These are phyloP conservation scores for Populus ilicifolia DNA, from an alignment of 345 rosid genomes.

Conservation along the genomic window DNA sequence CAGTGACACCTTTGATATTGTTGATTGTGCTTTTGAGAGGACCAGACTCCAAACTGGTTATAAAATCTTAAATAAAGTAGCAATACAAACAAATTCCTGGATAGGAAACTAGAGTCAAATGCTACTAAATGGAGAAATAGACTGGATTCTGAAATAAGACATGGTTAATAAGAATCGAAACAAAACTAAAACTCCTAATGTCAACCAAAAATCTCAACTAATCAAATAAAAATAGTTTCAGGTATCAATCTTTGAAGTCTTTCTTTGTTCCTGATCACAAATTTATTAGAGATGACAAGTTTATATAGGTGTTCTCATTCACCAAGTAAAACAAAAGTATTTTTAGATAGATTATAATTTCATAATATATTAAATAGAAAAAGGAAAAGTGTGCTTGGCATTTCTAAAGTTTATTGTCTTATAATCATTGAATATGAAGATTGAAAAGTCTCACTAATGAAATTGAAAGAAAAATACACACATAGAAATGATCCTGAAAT, in stretches of 20 bases:
- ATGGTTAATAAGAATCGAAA: neutral
- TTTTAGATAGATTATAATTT: neutral
- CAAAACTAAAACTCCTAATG: neutral
- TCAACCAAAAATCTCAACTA: neutral
- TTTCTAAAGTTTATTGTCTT: neutral
- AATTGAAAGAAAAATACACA: neutral
- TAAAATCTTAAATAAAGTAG: neutral
- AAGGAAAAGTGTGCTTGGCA: neutral
- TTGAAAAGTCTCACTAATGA: neutral
- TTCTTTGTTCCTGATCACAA: neutral
- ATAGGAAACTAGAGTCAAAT: neutral
- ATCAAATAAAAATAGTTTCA: neutral
- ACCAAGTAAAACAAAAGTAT: neutral
- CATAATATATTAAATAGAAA: too few relatives aligned
- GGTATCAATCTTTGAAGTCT: neutral
- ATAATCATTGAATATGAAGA: neutral
- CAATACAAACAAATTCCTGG: neutral
- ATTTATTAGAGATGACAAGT: neutral
- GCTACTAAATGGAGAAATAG: neutral
- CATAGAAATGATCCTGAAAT: neutral
- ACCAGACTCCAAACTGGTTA: neutral
- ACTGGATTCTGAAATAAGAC: neutral
- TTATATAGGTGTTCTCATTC: neutral
- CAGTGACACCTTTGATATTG: neutral
- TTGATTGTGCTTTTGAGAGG: neutral